A percentile compares a stretch with the other conserved stretches of the same genome.
phyloP scores from a whole-genome alignment of 805 yeast species.

The Myxozyma mucilagina region DNA sequence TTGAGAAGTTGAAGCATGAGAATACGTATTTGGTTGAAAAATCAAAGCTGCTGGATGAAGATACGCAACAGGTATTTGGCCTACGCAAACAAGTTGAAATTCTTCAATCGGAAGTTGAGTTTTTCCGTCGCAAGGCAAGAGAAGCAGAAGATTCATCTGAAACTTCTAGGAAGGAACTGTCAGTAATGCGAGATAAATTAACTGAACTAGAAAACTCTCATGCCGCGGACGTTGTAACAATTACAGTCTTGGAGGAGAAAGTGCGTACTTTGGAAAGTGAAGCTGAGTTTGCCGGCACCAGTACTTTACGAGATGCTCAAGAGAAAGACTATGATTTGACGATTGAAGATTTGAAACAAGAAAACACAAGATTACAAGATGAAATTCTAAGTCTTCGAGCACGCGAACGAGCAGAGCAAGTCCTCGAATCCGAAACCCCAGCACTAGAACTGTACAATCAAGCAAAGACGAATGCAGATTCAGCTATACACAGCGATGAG shows the following conservation, averaged over 20 bases:
- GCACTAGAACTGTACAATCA: neutral
- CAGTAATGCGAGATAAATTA: constrained; percentile 2
- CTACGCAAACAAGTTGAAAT: constrained; percentile 27
- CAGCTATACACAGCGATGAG: neutral
- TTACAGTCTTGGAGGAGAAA: constrained; percentile 16
- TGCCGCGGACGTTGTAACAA: constrained; percentile 7
- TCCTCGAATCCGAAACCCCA: neutral
- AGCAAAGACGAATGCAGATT: neutral
- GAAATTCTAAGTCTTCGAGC: neutral
- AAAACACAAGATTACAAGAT: neutral
- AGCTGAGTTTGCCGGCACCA: neutral
- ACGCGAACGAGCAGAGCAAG: neutral
- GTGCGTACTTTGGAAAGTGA: constrained; percentile 6
- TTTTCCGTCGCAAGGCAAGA: constrained; percentile 17
- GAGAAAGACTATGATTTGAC: constrained; percentile 7
- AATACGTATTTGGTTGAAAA: constrained; percentile 28
- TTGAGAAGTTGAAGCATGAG: constrained; percentile 16
- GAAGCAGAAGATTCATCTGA: constrained; percentile 13
- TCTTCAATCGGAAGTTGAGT: constrained; percentile 21
- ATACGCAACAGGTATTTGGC: constrained; percentile 27
- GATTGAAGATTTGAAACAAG: constrained; percentile 4
- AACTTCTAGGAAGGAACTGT: constrained; percentile 5
- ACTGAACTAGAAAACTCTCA: constrained; percentile 12
- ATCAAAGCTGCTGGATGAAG: constrained; percentile 27
- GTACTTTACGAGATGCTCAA: constrained; percentile 8